Percentiles rank a stretch among this genome's conserved stretches.
Evolutionary conservation across 495 filamentous ascomycete species (phyloP).

Genomic region (Cercophora scortea): DNA sequence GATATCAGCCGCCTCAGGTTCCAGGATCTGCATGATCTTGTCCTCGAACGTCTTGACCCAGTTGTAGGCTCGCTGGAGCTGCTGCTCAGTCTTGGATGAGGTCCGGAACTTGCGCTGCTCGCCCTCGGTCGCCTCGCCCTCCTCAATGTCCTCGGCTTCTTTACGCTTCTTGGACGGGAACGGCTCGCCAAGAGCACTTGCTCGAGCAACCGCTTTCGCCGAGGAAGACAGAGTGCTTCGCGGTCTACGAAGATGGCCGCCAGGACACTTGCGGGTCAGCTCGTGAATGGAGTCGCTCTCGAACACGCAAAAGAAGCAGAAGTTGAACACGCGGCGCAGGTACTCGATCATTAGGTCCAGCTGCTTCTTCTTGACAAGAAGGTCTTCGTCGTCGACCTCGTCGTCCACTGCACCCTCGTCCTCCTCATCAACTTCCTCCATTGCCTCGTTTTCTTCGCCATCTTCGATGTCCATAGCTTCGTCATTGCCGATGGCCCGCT

Average conservation of each 20-base stretch:
- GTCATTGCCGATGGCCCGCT: constrained; percentile 51
- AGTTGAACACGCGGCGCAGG: constrained; percentile 90
- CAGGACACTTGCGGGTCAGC: constrained; percentile 88
- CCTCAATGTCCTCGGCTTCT: constrained; percentile 59
- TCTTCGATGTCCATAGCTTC: constrained; percentile 64
- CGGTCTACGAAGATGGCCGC: constrained; percentile 89
- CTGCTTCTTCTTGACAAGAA: constrained; percentile 91
- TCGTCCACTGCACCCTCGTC: constrained; percentile 74
- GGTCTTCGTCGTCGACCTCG: constrained; percentile 79
- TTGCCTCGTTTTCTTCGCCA: constrained; percentile 58
- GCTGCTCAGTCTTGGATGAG: constrained; percentile 73
- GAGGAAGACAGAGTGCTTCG: constrained; percentile 70
- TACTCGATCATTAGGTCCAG: constrained; percentile 95
- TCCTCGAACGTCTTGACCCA: constrained; percentile 99
- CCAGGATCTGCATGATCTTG: constrained; percentile 84
- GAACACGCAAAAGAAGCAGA: constrained; percentile 99
- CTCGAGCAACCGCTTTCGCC: constrained; percentile 76
- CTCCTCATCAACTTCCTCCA: constrained; percentile 61
- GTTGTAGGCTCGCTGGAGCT: constrained; percentile 90
- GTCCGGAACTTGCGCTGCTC: constrained; percentile 57
- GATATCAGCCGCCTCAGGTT: constrained; percentile 80
- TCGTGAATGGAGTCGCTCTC: constrained; percentile 97
- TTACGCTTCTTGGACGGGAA: constrained; percentile 75
- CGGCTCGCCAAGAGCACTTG: constrained; percentile 67
- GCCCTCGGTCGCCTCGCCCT: constrained; percentile 50